phyloP scores from a whole-genome alignment of 208 protist species.

The Spongospora subterranea region DNA sequence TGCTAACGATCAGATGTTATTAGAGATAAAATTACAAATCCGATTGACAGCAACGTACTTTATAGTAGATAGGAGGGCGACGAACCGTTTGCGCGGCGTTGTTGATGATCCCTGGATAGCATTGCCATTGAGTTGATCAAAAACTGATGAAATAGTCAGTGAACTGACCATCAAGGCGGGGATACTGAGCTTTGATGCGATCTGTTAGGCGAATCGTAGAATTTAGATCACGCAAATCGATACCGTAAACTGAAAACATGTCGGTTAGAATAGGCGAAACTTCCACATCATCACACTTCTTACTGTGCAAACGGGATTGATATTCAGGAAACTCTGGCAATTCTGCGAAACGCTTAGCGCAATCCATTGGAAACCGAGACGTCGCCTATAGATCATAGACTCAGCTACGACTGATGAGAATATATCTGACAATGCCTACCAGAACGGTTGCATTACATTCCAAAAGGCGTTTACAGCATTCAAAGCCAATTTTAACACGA shows the following conservation, averaged over 20 bases:
- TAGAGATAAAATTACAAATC: neutral
- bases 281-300: neutral
- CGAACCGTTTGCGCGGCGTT: constrained; percentile 96
- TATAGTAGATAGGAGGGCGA: constrained; percentile 87
- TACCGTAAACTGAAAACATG: constrained; percentile 78
- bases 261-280: neutral
- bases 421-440: too few relatives aligned
- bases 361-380: constrained; percentile 68
- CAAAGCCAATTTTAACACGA: constrained; percentile 79
- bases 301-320: constrained; percentile 83
- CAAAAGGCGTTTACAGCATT: constrained; percentile 71
- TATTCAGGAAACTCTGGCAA: constrained; percentile 86
- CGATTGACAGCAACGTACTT: constrained; percentile 58
- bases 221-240: constrained; percentile 91
- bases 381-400: neutral
- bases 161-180: constrained; percentile 79
- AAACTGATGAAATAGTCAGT: neutral
- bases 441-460: constrained; percentile 71
- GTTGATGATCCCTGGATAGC: constrained; percentile 85
- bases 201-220: constrained; percentile 88
- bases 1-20: neutral
- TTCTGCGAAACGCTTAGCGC: constrained; percentile 80
- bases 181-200: constrained; percentile 73
- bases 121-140: neutral
- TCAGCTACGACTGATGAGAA: too few relatives aligned